Percentiles rank a stretch among this genome's conserved stretches.
phyloP scores from a whole-genome alignment of 345 rosid species.

The Mangifera indica region DNA sequence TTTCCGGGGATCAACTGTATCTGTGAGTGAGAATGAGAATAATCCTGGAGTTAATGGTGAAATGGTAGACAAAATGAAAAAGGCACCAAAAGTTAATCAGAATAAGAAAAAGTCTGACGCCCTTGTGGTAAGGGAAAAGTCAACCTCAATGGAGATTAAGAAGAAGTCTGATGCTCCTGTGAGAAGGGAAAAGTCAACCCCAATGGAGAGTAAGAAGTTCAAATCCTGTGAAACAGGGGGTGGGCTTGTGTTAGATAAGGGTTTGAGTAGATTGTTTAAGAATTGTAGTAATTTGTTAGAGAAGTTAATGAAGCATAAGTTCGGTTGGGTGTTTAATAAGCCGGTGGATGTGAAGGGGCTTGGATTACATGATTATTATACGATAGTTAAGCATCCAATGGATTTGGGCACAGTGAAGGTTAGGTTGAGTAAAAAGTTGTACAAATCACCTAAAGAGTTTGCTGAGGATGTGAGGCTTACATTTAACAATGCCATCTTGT shows the following conservation, averaged over 20 bases:
- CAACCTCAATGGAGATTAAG: neutral
- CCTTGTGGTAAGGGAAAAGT: constrained; percentile 29
- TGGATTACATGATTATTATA: constrained; percentile 71
- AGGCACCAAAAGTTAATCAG: too few relatives aligned
- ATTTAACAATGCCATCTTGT: constrained; percentile 74
- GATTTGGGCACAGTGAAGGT: constrained; percentile 85
- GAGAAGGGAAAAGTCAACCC: constrained; percentile 29
- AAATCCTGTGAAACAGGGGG: constrained; percentile 28
- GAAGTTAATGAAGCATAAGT: constrained; percentile 78
- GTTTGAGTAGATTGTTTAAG: constrained; percentile 46
- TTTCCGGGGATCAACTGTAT: constrained; percentile 24
- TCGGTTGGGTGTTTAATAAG: constrained; percentile 75
- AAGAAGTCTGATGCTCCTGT: constrained; percentile 27
- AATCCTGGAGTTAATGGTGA: constrained; percentile 26
- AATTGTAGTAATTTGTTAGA: constrained; percentile 57
- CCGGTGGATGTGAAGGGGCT: constrained; percentile 80
- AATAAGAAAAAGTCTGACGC: neutral
- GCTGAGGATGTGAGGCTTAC: constrained; percentile 86
- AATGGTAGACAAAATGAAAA: constrained; percentile 31
- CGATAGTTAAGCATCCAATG: constrained; percentile 78
- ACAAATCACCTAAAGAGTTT: constrained; percentile 68
- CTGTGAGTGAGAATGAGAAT: constrained; percentile 24
- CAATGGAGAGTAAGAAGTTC: constrained; percentile 38
- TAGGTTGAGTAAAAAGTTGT: constrained; percentile 60
- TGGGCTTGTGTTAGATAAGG: constrained; percentile 32